Evolutionary conservation across 2,329 filamentous ascomycete genomes (phyloP), one percentile per base, ranked within the genome.

Genomic region (Colletotrichum cuscutae): DNA sequence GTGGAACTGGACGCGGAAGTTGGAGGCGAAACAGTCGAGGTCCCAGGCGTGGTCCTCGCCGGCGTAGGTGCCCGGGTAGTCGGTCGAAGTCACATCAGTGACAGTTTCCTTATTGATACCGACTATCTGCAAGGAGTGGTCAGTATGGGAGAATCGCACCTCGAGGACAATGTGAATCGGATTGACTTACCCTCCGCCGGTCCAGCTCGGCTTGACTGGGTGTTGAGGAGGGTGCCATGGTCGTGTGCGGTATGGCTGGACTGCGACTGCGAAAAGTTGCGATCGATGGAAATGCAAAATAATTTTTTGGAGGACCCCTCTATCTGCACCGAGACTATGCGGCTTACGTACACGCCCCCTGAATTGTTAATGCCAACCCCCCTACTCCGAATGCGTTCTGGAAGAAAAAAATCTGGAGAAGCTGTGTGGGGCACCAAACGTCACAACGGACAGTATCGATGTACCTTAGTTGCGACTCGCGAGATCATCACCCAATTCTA

Each of bases 71-170:
- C 93, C 93, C 19, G 97, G 97, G 82, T 96, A 98, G 81, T 98
- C 96, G 78, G 92, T 97, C 59, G 95, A 97, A 74, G 92, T 89
- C 78, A 96, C 93, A 85, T 98, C 91, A 77, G 93, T 94, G 79
- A 99, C 93, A 26, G 94, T 98, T 84, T 99, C 97, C 77, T 91
- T 87, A 82, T 97, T 94, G 84, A 99, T 92, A 77, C 92, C 91
- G 79, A 99, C 92, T 77, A 94, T 93, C 94, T 98, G 78, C 35
- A 52, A 5, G 56, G 67, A n/a, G 37, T 9, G n/a, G 71, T 70
- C 52, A 37, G n/a, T 52, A 70, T 57, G 75, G 56, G 26, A 30
- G 12, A 28, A 19, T 15, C 30, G n/a, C 9, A 35, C 5, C 22
- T 35, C 60, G 30, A 22, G 37, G 28, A 35, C 11, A 1, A 35